Base-by-base conservation (phyloP, 306 rosid species). In the Cicer judaicum region DNA sequence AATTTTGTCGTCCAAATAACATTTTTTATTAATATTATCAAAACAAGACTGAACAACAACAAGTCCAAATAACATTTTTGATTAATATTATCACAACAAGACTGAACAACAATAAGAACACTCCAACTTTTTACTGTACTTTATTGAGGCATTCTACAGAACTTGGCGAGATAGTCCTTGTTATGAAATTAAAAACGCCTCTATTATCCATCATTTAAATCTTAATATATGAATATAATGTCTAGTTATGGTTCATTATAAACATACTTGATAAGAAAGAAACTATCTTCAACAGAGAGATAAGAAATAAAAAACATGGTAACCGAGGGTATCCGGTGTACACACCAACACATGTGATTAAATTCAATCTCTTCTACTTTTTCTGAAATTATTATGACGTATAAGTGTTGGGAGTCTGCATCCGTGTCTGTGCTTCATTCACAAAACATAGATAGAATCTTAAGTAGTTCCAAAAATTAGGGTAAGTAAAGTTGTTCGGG, bases 381-480 rank as follows among this genome's bases (percentile, higher is more conserved):
- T 24, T 24, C 29, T 24, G 2, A 24, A 24, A 24, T 24, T 24
- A 24, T 24, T 24, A 24, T 2, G 2, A 24, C 2, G 3, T 2
- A 24, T 24, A 24, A 24, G 29, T 24, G 29, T 24, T 2, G 29
- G 29, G 29, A 24, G 29, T 24, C 29, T 24, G 29, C 0, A 2
- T 24, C 29, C 29, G 29, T 24, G 29, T 24, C 29, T 24, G 29
- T 24, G 29, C 29, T 2, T 24, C 29, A 24, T 24, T 24, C 29
- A 41, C 41, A 66, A 53, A 67, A 64, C 13, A 59, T 19, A 13
- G 48, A 79, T 15, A 6, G 63, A 80, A 60, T 66, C 60, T 42
- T n/a, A 36, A 24, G 29, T 24, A 24, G 29, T 24, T 24, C 29
- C 10, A 12, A 16, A 50, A 49, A 74, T n/a, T 54, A 13, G 62